These are phyloP conservation scores for Chrysanthemum seticuspe DNA, from an alignment of 129 eudicot species.

Conservation along the genomic window DNA sequence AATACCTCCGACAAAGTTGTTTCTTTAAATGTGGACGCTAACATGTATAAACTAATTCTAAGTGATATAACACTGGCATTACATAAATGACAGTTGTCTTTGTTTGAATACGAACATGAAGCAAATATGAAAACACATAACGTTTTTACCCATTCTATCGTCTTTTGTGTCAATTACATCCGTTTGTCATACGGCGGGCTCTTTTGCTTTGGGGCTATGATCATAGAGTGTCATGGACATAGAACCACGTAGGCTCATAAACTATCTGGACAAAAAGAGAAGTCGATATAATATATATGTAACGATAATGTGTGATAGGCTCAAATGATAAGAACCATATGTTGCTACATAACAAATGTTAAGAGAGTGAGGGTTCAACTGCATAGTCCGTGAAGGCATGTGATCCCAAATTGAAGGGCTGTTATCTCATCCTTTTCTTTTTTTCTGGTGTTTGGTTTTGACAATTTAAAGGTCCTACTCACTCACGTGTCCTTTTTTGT, in stretches of 20 bases:
- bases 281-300: constrained; percentile 13
- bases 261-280: constrained; percentile 22
- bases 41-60: no score
- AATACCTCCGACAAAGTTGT: no score
- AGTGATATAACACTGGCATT: no score
- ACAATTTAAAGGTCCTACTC: constrained; percentile 30
- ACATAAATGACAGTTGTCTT: no score
- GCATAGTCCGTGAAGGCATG: constrained; percentile 43
- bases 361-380: constrained; percentile 25
- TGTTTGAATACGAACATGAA: background rate
- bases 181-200: background rate
- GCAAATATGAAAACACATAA: background rate
- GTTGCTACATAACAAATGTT: constrained; percentile 29
- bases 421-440: constrained; percentile 24
- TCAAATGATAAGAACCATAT: constrained; percentile 29
- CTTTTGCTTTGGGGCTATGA: background rate
- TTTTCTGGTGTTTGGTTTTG: constrained; percentile 9
- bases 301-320: constrained; percentile 32
- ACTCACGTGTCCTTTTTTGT: constrained; percentile 39
- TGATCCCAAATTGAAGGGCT: constrained; percentile 41
- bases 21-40: no score
- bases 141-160: background rate
- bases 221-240: background rate
- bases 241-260: constrained; percentile 22
- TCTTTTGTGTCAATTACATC: background rate